phyloP scores from a whole-genome alignment of 371 early-diverging fungal species.

The Phascolomyces articulosus region DNA sequence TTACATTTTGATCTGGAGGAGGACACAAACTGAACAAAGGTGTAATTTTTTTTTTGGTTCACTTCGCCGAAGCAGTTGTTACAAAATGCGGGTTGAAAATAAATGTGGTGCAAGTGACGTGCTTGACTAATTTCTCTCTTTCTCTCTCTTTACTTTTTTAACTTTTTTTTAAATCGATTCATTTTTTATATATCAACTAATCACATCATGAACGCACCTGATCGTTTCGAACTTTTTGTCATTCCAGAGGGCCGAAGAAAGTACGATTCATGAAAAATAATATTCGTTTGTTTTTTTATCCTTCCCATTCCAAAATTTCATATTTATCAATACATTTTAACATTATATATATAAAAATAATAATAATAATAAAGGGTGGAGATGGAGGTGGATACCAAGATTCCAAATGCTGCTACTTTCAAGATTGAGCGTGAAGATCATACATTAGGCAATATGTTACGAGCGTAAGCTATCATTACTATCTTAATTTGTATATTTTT shows the following conservation, averaged over 20 bases:
- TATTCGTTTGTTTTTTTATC: neutral
- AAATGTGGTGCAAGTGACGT: slow-evolving; percentile 1
- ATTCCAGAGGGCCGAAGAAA: slow-evolving; percentile 90
- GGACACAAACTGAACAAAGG: neutral
- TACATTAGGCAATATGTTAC: slow-evolving; percentile 92
- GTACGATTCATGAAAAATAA: slow-evolving; percentile 60
- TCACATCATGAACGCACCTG: slow-evolving; percentile 86
- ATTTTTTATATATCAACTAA: neutral
- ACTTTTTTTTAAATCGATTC: neutral
- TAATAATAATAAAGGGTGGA: slow-evolving; percentile 61
- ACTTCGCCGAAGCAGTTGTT: no score
- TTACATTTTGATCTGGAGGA: neutral
- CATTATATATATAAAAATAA: neutral
- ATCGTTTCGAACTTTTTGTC: slow-evolving; percentile 87
- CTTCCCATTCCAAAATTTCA: neutral
- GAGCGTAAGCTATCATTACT: slow-evolving; percentile 64
- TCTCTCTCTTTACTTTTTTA: neutral
- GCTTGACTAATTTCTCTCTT: neutral
- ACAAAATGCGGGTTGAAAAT: no score
- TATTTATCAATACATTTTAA: neutral
- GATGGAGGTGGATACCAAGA: slow-evolving; percentile 86
- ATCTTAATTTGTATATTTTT: slow-evolving; percentile 2
- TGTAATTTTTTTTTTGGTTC: no score
- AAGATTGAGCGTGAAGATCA: slow-evolving; percentile 97
- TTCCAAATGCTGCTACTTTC: slow-evolving; percentile 95